Conservation (phyloP, 805 yeast genomes). For the Ogataea zsoltii region DNA sequence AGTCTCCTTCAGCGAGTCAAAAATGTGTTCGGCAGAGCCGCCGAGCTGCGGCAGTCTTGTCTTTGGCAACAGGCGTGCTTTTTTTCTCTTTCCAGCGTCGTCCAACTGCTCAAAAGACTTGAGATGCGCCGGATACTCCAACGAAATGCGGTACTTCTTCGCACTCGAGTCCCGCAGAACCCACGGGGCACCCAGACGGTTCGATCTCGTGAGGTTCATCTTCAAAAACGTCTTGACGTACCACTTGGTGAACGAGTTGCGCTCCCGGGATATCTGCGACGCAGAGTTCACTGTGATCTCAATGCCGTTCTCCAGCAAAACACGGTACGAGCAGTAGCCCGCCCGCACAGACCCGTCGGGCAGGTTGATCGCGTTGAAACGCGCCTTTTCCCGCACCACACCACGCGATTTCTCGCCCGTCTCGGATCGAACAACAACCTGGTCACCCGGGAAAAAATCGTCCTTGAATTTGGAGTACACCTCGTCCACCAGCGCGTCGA, state of each 20-base stretch:
- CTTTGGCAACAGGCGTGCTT: constrained; percentile 6
- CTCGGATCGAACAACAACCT: constrained; percentile 57
- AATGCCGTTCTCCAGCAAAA: constrained; percentile 52
- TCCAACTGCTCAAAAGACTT: constrained; percentile 32
- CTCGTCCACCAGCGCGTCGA: constrained; percentile 85
- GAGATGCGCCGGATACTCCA: constrained; percentile 57
- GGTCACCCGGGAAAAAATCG: constrained; percentile 92
- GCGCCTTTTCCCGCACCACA: constrained; percentile 80
- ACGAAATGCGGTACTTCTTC: constrained; percentile 61
- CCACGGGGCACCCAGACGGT: constrained; percentile 95
- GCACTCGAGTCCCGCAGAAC: constrained; percentile 81
- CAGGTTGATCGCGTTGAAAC: constrained; percentile 55
- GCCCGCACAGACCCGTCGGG: constrained; percentile 35
- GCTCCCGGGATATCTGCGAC: constrained; percentile 70
- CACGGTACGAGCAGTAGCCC: constrained; percentile 68
- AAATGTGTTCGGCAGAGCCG: constrained; percentile 22
- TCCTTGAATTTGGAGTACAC: constrained; percentile 74
- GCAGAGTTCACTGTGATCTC: constrained; percentile 70
- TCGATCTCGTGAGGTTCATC: constrained; percentile 71
- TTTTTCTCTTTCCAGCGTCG: constrained; percentile 8
- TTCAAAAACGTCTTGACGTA: constrained; percentile 86
- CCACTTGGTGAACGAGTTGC: constrained; percentile 87
- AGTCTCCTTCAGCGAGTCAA: constrained; percentile 37
- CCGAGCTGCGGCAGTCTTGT: constrained; percentile 2
- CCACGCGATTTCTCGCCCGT: constrained; percentile 52